A percentile compares a stretch with the other conserved stretches of the same genome.
Conservation (phyloP, 148 eudicot genomes). For the Vaccinium corymbosum region DNA sequence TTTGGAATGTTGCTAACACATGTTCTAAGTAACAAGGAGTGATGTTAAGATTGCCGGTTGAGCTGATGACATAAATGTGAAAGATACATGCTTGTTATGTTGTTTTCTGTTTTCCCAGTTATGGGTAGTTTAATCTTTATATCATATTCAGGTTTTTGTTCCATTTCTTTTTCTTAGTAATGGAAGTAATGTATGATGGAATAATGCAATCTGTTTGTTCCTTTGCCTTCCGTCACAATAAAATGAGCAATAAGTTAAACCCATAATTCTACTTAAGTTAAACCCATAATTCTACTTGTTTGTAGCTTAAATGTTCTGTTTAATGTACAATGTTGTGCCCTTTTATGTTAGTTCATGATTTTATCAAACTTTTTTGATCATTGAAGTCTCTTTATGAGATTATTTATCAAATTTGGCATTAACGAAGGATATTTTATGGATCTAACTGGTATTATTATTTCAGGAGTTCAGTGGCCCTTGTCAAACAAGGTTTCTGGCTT, state of each 20-base stretch:
- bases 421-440: neutral
- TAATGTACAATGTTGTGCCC: neutral
- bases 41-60: neutral
- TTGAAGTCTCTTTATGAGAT: neutral
- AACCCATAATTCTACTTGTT: neutral
- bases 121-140: too few relatives aligned
- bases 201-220: too few relatives aligned
- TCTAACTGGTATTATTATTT: slow-evolving; percentile 15
- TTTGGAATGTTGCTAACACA: neutral
- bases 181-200: too few relatives aligned
- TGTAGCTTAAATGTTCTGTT: neutral
- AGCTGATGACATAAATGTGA: neutral
- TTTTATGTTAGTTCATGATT: neutral
- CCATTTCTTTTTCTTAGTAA: too few relatives aligned
- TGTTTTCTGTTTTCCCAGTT: too few relatives aligned
- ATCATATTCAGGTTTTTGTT: too few relatives aligned
- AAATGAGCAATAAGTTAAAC: neutral
- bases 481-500: slow-evolving; percentile 30
- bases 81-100: neutral
- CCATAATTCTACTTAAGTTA: neutral
- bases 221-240: too few relatives aligned
- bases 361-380: neutral
- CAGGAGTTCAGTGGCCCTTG: slow-evolving; percentile 30
- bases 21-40: neutral
- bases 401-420: neutral